A percentile compares a stretch with the other conserved stretches of the same genome.
Conservation (phyloP, 2,329 filamentous ascomycete species). For the Neonectria sp. region DNA sequence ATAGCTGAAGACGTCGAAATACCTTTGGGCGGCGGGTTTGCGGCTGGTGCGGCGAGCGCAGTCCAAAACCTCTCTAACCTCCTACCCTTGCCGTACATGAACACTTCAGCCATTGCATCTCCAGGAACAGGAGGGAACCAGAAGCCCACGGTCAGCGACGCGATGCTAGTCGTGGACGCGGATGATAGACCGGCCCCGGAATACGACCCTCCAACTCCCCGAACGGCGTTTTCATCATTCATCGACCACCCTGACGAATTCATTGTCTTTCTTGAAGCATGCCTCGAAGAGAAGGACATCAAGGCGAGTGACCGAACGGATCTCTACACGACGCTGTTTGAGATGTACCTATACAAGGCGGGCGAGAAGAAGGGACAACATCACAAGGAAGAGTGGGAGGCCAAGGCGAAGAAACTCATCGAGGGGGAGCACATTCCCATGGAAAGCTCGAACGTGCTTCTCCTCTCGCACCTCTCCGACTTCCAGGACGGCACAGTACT, state of each 20-base stretch:
- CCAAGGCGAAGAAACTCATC: slow-evolving; percentile 90
- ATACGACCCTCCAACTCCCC: slow-evolving; percentile 86
- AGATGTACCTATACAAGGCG: slow-evolving; percentile 97
- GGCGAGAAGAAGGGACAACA: slow-evolving; percentile 77
- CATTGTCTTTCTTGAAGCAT: slow-evolving; percentile 92
- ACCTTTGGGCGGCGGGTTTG: slow-evolving; percentile 61
- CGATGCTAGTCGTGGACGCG: slow-evolving; percentile 65
- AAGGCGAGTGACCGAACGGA: slow-evolving; percentile 84
- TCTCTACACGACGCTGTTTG: slow-evolving; percentile 94
- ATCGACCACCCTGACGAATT: slow-evolving; percentile 95
- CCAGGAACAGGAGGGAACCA: slow-evolving; percentile 66
- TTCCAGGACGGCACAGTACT: slow-evolving; percentile 93
- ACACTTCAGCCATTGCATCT: slow-evolving; percentile 69
- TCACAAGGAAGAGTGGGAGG: slow-evolving; percentile 86
- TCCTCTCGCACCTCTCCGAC: slow-evolving; percentile 91
- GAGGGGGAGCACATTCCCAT: slow-evolving; percentile 86
- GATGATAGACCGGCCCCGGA: slow-evolving; percentile 63
- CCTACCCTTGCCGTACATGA: slow-evolving; percentile 89
- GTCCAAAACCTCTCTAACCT: slow-evolving; percentile 90
- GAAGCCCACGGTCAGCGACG: slow-evolving; percentile 67
- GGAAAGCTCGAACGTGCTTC: slow-evolving; percentile 93
- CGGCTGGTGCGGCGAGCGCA: slow-evolving; percentile 77
- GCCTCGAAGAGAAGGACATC: slow-evolving; percentile 80
- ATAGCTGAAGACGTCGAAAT: slow-evolving; percentile 54
- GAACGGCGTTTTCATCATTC: slow-evolving; percentile 95